A percentile compares a stretch with the other conserved stretches of the same genome.
phyloP scores from a whole-genome alignment of 2,329 filamentous ascomycete species.

The Fusarium hostae region DNA sequence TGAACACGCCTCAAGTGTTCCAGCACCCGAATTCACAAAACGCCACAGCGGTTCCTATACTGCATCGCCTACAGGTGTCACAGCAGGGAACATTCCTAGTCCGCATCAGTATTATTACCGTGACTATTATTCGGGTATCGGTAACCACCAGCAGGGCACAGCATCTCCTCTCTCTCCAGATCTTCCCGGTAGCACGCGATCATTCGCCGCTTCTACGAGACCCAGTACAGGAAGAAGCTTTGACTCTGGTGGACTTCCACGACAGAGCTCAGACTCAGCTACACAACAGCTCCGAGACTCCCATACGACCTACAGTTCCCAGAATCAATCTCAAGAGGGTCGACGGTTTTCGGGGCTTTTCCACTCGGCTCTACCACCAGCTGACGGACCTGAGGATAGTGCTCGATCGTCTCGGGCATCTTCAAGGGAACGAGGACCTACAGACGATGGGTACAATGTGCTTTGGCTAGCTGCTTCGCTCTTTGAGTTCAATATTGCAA shows the following conservation, averaged over 20 bases:
- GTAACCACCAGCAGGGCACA: conserved; percentile 60
- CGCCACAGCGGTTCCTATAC: conserved; percentile 75
- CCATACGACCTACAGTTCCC: conserved; percentile 64
- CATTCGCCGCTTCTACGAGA: conserved; percentile 59
- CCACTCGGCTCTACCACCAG: conserved; percentile 85
- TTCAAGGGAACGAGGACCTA: conserved; percentile 66
- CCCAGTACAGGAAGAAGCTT: conserved; percentile 71
- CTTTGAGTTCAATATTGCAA: conserved; percentile 97
- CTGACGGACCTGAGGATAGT: conserved; percentile 70
- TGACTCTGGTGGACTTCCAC: conserved; percentile 62
- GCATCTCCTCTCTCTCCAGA: conserved; percentile 68
- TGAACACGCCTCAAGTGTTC: conserved; percentile 70
- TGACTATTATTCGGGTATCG: conserved; percentile 50
- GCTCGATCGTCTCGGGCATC: conserved; percentile 67
- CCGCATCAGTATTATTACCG: conserved; percentile 68
- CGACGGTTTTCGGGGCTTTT: conserved; percentile 81
- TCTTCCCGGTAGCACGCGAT: conserved; percentile 59
- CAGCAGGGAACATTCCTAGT: conserved; percentile 53
- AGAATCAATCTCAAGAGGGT: conserved; percentile 56
- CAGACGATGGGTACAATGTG: conserved; percentile 72
- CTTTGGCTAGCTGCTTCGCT: conserved; percentile 93
- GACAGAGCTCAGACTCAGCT: conserved; percentile 64
- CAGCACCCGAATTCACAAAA: conserved; percentile 73
- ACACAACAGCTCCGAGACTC: conserved; percentile 63
- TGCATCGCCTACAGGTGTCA: conserved; percentile 63